Evolutionary conservation across 345 rosid genomes (phyloP).

Genomic region (Rhodamnia argentea): DNA sequence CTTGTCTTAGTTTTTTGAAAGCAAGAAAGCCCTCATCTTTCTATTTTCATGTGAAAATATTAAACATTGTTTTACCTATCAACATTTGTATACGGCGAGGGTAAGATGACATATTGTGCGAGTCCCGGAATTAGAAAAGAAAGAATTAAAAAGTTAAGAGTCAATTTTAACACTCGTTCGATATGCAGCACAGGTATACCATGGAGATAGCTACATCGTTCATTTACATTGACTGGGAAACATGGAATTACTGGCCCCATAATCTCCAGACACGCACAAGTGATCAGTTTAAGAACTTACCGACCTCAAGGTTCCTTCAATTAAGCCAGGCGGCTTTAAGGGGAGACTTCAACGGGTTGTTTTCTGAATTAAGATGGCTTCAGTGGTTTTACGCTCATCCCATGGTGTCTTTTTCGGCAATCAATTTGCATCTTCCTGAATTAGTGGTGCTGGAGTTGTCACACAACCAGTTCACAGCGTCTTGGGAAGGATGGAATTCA

Average conservation of each 20-base stretch:
- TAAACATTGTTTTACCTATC: no score
- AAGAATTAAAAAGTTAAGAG: neutral
- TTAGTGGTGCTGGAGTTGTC: neutral
- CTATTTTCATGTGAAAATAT: neutral
- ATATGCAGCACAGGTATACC: neutral
- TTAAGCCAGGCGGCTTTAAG: fast-evolving
- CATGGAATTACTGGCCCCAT: fast-evolving
- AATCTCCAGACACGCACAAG: neutral
- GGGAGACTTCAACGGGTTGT: neutral
- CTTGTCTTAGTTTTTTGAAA: neutral
- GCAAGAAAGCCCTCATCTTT: no score
- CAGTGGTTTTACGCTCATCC: neutral
- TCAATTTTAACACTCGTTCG: neutral
- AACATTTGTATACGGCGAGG: neutral
- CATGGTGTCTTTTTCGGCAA: fast-evolving
- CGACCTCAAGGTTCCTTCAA: neutral
- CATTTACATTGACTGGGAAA: no score
- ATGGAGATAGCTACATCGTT: fast-evolving
- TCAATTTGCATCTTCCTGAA: neutral
- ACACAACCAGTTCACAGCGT: fast-evolving
- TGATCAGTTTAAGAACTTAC: neutral
- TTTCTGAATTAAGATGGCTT: neutral
- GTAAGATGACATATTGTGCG: neutral
- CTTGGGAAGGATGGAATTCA: neutral
- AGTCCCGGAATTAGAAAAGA: no score